A percentile compares a stretch with the other conserved stretches of the same genome.
These are phyloP conservation scores for Lachancea sp. DNA, from an alignment of 805 yeast genomes.

Conservation along the genomic window DNA sequence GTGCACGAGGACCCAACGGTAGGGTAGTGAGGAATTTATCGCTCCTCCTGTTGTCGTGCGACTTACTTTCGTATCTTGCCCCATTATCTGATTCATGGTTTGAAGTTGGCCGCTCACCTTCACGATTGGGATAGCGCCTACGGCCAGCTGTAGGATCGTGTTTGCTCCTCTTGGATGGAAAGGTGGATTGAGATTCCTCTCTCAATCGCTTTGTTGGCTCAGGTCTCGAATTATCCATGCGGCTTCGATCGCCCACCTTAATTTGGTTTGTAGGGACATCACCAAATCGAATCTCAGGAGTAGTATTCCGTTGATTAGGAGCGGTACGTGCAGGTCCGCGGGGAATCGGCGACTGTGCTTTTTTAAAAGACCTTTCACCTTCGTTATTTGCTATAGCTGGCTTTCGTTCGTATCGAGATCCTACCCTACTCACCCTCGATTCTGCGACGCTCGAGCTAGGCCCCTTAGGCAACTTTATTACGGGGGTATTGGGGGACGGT, in stretches of 20 bases:
- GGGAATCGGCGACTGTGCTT: constrained; percentile 5
- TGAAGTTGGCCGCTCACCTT: neutral
- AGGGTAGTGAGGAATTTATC: neutral
- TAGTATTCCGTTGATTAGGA: neutral
- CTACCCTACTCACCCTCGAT: neutral
- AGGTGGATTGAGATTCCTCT: neutral
- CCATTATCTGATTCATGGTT: neutral
- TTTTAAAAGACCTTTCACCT: neutral
- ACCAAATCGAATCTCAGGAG: neutral
- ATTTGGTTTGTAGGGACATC: constrained; percentile 1
- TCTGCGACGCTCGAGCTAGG: neutral
- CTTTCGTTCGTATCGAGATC: constrained; percentile 3
- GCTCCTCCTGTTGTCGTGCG: neutral
- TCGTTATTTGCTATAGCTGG: neutral
- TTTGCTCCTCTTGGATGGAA: constrained; percentile 3
- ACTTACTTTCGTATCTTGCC: constrained; percentile 1
- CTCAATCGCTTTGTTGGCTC: constrained; percentile 1
- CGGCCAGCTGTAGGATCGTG: constrained; percentile 1
- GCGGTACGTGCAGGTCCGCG: constrained; percentile 3
- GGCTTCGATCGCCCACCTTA: constrained; percentile 1
- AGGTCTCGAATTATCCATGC: neutral
- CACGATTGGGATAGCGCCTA: neutral
- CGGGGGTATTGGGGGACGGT: neutral
- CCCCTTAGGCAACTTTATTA: neutral
- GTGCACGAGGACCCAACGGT: constrained; percentile 1